These are phyloP conservation scores for Staphylotrichum longicolle DNA, from an alignment of 495 filamentous ascomycete genomes.

Conservation along the genomic window DNA sequence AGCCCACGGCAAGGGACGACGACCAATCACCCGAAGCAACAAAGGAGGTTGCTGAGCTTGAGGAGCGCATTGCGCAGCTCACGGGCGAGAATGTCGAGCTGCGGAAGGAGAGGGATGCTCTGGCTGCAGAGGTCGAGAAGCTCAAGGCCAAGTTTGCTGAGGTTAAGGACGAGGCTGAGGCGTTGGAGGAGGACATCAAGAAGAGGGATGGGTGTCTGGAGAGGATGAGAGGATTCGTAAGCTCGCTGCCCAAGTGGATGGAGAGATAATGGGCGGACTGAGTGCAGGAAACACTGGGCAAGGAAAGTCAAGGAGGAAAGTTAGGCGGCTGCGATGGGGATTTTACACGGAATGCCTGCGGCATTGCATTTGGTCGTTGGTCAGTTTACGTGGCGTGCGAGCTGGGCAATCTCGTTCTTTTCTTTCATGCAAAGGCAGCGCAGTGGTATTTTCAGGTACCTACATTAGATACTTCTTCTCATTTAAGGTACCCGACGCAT, in stretches of 20 bases:
- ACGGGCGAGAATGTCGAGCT: background rate
- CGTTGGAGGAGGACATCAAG: slow-evolving; percentile 1
- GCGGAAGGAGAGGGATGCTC: background rate
- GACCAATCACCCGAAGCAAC: background rate
- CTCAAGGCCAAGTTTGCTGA: background rate
- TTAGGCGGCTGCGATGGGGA: no score
- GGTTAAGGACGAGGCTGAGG: background rate
- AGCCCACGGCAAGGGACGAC: background rate
- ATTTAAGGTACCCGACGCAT: no score
- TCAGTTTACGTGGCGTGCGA: no score
- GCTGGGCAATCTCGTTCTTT: no score
- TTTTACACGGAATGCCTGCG: no score
- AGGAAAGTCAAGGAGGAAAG: no score
- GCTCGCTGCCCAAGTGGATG: background rate
- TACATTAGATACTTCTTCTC: no score
- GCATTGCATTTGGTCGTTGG: no score
- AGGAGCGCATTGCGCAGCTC: background rate
- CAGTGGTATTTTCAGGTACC: no score
- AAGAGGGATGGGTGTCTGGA: background rate
- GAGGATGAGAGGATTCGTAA: background rate
- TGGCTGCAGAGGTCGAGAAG: background rate
- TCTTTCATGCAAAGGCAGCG: no score
- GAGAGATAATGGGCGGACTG: background rate
- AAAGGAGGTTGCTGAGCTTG: background rate
- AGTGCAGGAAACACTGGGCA: no score